These are phyloP conservation scores for Coniferiporia sulphurascens DNA, from an alignment of 1,284 basidiomycete species.

Conservation along the genomic window DNA sequence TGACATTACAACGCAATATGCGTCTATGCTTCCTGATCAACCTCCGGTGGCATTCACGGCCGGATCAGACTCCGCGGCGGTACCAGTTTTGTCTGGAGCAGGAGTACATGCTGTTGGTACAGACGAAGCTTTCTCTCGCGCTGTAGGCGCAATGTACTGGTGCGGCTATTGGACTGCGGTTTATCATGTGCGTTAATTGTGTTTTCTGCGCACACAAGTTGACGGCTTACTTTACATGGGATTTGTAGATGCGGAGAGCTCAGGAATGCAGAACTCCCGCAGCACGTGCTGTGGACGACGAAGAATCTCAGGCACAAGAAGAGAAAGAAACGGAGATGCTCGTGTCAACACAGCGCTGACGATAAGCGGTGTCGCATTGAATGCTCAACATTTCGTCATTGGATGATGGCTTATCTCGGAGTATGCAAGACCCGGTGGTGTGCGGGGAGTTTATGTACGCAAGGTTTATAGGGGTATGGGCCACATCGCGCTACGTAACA, in stretches of 20 bases:
- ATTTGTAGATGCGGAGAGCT: conserved; percentile 19
- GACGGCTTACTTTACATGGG: conserved; percentile 7
- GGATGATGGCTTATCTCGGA: neutral
- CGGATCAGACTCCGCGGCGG: conserved; percentile 18
- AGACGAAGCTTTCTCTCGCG: conserved; percentile 71
- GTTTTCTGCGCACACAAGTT: conserved; percentile 13
- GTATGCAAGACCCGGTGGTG: too few relatives aligned
- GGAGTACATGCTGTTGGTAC: conserved; percentile 39
- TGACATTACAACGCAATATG: conserved; percentile 10
- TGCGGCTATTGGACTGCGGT: conserved; percentile 79
- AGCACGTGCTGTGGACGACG: conserved; percentile 20
- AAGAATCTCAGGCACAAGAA: conserved; percentile 14
- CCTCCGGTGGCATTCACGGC: conserved; percentile 28
- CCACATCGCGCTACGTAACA: too few relatives aligned
- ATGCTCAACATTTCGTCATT: neutral
- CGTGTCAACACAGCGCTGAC: conserved; percentile 37
- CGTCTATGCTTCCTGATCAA: conserved; percentile 1
- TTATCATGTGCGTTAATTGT: conserved; percentile 57
- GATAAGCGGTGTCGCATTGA: conserved; percentile 17
- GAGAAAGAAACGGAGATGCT: conserved; percentile 27
- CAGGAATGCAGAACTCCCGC: conserved; percentile 17
- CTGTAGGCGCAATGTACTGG: conserved; percentile 76
- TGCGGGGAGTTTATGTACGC: too few relatives aligned
- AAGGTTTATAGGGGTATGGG: too few relatives aligned
- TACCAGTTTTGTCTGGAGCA: neutral